phyloP scores from a whole-genome alignment of 495 filamentous ascomycete genomes.

The Venustampulla echinocandica region DNA sequence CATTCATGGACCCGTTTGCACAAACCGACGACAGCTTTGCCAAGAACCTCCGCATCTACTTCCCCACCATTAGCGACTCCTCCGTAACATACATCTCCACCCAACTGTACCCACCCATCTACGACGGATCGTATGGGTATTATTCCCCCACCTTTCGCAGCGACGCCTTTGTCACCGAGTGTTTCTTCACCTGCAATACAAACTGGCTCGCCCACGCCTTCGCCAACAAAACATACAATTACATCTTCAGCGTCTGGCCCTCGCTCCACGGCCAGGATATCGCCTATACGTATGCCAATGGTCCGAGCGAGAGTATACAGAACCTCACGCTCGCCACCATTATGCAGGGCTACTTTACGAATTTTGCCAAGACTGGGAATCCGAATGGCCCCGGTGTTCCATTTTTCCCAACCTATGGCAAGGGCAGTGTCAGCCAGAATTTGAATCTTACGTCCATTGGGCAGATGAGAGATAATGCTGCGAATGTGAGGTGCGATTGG shows the following conservation, averaged over 20 bases:
- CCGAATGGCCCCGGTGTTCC: constrained; percentile 21
- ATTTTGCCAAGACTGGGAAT: constrained; percentile 37
- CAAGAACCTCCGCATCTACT: constrained; percentile 46
- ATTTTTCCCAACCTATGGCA: constrained; percentile 16
- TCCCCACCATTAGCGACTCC: constrained; percentile 36
- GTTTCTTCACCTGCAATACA: constrained; percentile 43
- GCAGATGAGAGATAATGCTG: constrained; percentile 15
- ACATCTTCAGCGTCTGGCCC: constrained; percentile 53
- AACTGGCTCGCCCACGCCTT: constrained; percentile 28
- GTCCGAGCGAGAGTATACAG: constrained; percentile 9
- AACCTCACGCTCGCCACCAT: constrained; percentile 32
- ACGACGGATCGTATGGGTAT: constrained; percentile 35
- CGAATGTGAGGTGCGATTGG: constrained; percentile 29
- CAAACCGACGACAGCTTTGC: constrained; percentile 32
- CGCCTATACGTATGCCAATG: constrained; percentile 48
- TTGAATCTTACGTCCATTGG: constrained; percentile 10
- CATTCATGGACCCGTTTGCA: constrained; percentile 10
- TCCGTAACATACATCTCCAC: constrained; percentile 7
- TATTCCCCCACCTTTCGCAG: constrained; percentile 30
- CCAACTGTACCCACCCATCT: constrained; percentile 25
- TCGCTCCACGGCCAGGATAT: constrained; percentile 46
- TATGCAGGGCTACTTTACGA: constrained; percentile 53
- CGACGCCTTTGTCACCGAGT: constrained; percentile 29
- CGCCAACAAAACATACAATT: constrained; percentile 37
- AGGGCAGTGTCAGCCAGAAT: constrained; percentile 7